A percentile compares a stretch with the other conserved stretches of the same genome.
These are phyloP conservation scores for Myrmaecium sp. DNA, from an alignment of 2,329 filamentous ascomycete genomes.

Conservation along the genomic window DNA sequence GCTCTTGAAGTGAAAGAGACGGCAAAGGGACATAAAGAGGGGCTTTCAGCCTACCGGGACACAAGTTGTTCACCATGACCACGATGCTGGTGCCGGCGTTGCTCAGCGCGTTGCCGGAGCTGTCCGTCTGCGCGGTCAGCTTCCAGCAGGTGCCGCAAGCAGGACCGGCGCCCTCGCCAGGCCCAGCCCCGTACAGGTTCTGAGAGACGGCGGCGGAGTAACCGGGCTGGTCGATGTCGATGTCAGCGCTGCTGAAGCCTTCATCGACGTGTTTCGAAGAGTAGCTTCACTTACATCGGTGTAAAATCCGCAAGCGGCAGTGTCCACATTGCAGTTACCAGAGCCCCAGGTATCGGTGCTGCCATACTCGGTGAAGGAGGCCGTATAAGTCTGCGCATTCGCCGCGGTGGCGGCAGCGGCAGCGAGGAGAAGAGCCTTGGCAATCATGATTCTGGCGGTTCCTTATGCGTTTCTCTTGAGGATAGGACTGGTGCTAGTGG, in stretches of 20 bases:
- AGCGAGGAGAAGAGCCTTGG: no score
- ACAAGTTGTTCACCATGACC: conserved; percentile 25
- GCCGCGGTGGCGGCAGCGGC: no score
- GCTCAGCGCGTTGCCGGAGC: conserved; percentile 10
- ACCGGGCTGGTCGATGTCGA: conserved; percentile 5
- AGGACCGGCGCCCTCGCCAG: conserved; percentile 19
- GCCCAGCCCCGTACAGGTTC: conserved; percentile 22
- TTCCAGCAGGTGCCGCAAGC: conserved; percentile 24
- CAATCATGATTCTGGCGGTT: no score
- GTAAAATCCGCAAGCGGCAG: conserved; percentile 7
- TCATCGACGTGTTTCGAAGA: not conserved
- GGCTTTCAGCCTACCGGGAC: conserved; percentile 10
- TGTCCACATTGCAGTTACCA: conserved; percentile 6
- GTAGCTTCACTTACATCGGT: conserved; percentile 4
- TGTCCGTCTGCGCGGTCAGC: conserved; percentile 19
- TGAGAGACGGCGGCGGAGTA: conserved; percentile 19
- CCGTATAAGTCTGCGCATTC: conserved; percentile 3
- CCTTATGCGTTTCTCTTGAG: no score
- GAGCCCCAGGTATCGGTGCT: conserved; percentile 5
- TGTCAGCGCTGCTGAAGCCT: not conserved
- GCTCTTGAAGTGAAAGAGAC: no score
- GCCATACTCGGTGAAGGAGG: conserved; percentile 7
- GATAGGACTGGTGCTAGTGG: no score
- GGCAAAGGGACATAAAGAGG: not conserved
- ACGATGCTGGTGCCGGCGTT: conserved; percentile 19